Evolutionary conservation across 306 rosid species (phyloP).

Genomic region (Rosa multiflora): DNA sequence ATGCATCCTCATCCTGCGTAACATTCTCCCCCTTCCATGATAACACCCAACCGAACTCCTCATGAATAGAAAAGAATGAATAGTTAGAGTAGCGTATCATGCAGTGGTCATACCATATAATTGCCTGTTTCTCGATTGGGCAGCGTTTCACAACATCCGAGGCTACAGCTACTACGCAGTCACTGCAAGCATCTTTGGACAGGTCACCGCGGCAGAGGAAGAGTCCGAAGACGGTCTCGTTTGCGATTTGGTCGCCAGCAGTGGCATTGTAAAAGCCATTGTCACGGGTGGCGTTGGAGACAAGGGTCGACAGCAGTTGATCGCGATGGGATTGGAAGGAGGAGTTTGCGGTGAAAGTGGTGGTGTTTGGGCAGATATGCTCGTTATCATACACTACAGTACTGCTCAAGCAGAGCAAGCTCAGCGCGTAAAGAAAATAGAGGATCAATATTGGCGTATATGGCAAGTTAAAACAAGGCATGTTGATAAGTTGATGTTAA

Average conservation of each 20-base stretch:
- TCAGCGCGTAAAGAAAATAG: too few species aligned
- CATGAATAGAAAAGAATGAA: slow-evolving; percentile 25
- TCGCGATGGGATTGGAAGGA: too few species aligned
- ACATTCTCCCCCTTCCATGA: neutral
- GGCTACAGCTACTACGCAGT: neutral
- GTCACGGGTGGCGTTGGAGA: too few species aligned
- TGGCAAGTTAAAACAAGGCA: too few species aligned
- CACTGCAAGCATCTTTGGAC: neutral
- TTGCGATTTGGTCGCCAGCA: neutral
- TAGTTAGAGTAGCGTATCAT: neutral
- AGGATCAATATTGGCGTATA: too few species aligned
- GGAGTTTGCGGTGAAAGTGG: too few species aligned
- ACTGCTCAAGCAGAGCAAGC: too few species aligned
- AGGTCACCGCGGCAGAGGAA: neutral
- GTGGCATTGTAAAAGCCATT: too few species aligned
- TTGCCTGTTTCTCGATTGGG: neutral
- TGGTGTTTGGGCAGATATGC: too few species aligned
- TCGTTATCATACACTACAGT: too few species aligned
- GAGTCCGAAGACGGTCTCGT: neutral
- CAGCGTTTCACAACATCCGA: accelerated
- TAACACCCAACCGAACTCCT: accelerated
- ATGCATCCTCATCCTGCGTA: neutral
- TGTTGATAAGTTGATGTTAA: too few species aligned
- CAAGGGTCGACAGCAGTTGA: too few species aligned
- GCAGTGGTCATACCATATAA: neutral